Conservation (phyloP, 345 rosid genomes). For the Populus simonii region DNA sequence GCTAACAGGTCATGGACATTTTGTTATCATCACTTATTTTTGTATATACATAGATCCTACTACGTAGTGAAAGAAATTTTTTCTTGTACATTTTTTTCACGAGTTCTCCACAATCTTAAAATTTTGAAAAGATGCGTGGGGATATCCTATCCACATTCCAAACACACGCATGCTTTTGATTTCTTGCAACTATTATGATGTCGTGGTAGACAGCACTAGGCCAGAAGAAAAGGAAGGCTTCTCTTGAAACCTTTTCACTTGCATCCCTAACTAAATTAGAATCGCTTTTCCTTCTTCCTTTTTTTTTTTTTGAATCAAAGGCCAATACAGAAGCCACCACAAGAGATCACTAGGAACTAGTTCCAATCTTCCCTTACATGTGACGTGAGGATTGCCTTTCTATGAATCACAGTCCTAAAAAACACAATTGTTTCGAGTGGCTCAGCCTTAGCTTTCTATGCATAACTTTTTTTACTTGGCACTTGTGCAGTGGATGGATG, state of each 20-base stretch:
- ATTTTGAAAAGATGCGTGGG: neutral
- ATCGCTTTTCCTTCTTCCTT: no score
- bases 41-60: conserved; percentile 16
- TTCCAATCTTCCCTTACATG: neutral
- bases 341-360: neutral
- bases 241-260: neutral
- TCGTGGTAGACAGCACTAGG: neutral
- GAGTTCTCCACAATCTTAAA: neutral
- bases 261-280: neutral
- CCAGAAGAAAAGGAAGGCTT: neutral
- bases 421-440: neutral
- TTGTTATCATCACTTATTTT: neutral
- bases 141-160: neutral
- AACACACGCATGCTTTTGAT: neutral
- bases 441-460: neutral
- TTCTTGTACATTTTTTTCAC: neutral
- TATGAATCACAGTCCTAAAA: neutral
- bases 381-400: neutral
- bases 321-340: neutral
- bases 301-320: neutral
- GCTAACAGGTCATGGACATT: neutral
- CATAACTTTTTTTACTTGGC: neutral
- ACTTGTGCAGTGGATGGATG: neutral
- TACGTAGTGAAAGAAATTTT: neutral
- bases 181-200: neutral